phyloP scores from a whole-genome alignment of 2,329 filamentous ascomycete genomes.

The Penicillium freii region DNA sequence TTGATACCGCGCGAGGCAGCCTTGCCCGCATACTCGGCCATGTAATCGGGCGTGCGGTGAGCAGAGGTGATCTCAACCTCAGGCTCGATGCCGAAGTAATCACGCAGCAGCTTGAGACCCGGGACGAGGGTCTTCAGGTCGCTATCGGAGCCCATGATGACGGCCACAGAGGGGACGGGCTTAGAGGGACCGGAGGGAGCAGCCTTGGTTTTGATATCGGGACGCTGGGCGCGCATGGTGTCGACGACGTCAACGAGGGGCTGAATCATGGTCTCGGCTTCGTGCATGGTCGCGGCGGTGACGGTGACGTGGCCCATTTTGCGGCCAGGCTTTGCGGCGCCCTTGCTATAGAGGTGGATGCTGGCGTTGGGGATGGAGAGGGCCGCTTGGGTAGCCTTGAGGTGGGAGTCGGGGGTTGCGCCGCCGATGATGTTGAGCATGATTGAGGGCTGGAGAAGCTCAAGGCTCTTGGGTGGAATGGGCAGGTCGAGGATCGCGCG shows the following conservation, averaged over 20 bases:
- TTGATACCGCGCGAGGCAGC: conserved; percentile 66
- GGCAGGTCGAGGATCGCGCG: conserved; percentile 74
- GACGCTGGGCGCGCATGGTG: conserved; percentile 65
- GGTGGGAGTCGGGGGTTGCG: conserved; percentile 61
- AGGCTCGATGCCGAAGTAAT: conserved; percentile 45
- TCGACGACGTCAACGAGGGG: conserved; percentile 74
- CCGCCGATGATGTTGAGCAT: conserved; percentile 58
- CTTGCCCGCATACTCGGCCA: conserved; percentile 64
- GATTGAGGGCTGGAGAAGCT: conserved; percentile 49
- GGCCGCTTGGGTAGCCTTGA: conserved; percentile 56
- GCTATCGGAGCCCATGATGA: conserved; percentile 52
- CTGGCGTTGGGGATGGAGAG: conserved; percentile 58
- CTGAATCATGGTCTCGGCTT: conserved; percentile 66
- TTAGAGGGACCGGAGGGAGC: conserved; percentile 32
- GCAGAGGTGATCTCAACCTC: conserved; percentile 50
- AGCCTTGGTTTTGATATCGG: conserved; percentile 36
- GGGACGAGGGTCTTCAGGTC: conserved; percentile 47
- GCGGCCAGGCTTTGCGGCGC: conserved; percentile 74
- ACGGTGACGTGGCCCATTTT: conserved; percentile 96
- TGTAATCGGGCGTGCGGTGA: conserved; percentile 69
- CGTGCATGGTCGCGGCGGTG: conserved; percentile 64
- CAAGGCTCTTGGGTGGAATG: conserved; percentile 52
- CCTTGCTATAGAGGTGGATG: conserved; percentile 90
- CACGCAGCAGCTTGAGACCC: conserved; percentile 44
- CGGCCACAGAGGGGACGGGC: conserved; percentile 41